Conservation (phyloP, 352 stramenopile genomes). For the Globisporangium recalcitrans region DNA sequence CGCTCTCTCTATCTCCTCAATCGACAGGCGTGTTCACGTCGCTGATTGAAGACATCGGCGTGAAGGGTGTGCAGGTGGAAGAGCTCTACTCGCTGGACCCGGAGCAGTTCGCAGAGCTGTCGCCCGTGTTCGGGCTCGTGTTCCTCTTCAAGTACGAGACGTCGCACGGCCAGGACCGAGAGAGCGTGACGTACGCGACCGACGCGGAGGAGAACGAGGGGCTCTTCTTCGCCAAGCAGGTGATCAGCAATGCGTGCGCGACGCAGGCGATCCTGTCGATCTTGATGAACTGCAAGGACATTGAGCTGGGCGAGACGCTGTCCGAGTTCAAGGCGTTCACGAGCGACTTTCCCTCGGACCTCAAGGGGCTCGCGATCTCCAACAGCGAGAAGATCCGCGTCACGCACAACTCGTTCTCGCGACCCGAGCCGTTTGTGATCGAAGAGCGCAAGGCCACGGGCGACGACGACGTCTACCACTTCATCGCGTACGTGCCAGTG, state of each 20-base stretch:
- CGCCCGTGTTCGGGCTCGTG: constrained; percentile 89
- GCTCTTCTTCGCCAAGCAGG: constrained; percentile 95
- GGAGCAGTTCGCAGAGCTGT: constrained; percentile 60
- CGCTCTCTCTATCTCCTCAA: not conserved
- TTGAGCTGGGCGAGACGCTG: constrained; percentile 63
- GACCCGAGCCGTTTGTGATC: constrained; percentile 76
- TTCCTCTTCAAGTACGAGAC: constrained; percentile 95
- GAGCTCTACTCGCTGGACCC: constrained; percentile 94
- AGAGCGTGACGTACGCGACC: constrained; percentile 18
- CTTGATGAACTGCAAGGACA: constrained; percentile 86
- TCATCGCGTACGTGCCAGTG: constrained; percentile 93
- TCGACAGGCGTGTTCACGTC: constrained; percentile 79
- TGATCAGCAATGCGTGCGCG: constrained; percentile 95
- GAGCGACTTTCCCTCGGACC: constrained; percentile 63
- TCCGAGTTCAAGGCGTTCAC: constrained; percentile 81
- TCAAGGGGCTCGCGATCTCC: constrained; percentile 83
- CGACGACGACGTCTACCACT: constrained; percentile 96
- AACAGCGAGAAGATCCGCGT: constrained; percentile 84
- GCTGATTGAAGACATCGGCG: constrained; percentile 93
- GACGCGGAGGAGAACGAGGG: constrained; percentile 32
- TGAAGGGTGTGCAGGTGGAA: constrained; percentile 90
- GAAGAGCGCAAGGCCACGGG: constrained; percentile 63
- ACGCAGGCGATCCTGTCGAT: constrained; percentile 97
- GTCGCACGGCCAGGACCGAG: constrained; percentile 33
- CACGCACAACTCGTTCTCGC: constrained; percentile 80